phyloP scores from a whole-genome alignment of 1,139 yeast genomes.

The Diutina pseudorugosa region DNA sequence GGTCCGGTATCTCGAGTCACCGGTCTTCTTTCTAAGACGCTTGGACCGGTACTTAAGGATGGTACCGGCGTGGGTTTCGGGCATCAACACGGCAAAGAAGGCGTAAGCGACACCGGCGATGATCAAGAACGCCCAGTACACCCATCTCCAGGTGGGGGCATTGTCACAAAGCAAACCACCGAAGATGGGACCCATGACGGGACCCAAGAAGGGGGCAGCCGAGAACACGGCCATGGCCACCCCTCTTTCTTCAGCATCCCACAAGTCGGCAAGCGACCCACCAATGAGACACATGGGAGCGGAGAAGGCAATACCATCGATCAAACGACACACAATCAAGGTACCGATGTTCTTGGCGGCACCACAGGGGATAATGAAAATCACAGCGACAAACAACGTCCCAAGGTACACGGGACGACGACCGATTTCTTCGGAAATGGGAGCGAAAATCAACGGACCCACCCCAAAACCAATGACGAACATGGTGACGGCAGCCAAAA shows the following conservation, averaged over 20 bases:
- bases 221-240: constrained; percentile 9
- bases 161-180: constrained; percentile 64
- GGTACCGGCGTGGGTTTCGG: constrained; percentile 53
- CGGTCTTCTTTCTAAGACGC: constrained; percentile 35
- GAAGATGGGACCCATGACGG: constrained; percentile 25
- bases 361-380: constrained; percentile 66
- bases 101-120: constrained; percentile 41
- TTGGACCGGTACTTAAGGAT: neutral
- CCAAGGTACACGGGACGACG: constrained; percentile 42
- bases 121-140: constrained; percentile 53
- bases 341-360: constrained; percentile 63
- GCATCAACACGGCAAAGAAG: constrained; percentile 22
- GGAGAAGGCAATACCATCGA: constrained; percentile 59
- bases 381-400: constrained; percentile 48
- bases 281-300: constrained; percentile 79
- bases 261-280: constrained; percentile 67
- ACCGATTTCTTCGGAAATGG: constrained; percentile 63
- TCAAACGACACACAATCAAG: constrained; percentile 48
- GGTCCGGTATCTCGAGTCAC: constrained; percentile 40
- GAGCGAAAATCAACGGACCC: constrained; percentile 67
- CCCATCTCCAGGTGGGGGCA: constrained; percentile 65
- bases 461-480: constrained; percentile 68
- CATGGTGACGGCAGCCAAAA: constrained; percentile 41
- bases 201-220: constrained; percentile 10
- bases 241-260: constrained; percentile 36